These are phyloP conservation scores for Coemansia biformis DNA, from an alignment of 192 early-diverging fungal species.

Conservation along the genomic window DNA sequence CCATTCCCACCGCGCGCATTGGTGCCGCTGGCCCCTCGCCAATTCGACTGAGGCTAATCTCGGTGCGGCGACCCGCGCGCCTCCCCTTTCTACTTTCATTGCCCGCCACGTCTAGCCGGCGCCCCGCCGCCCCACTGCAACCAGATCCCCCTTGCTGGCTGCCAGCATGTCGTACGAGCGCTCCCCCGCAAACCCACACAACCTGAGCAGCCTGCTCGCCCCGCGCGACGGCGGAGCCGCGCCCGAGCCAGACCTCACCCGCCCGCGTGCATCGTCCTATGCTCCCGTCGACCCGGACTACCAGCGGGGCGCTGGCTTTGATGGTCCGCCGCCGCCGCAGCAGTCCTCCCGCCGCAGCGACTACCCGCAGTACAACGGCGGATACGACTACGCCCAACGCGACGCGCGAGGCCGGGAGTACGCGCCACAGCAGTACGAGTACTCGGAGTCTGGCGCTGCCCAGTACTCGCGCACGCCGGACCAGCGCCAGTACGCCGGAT, in stretches of 20 bases:
- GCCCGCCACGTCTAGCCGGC: background rate
- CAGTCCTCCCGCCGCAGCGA: constrained; percentile 11
- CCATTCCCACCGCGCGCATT: too few species aligned
- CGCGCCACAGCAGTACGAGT: constrained; percentile 19
- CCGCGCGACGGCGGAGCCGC: constrained; percentile 17
- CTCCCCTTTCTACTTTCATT: too few species aligned
- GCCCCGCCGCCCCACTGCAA: background rate
- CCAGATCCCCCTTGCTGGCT: constrained; percentile 1
- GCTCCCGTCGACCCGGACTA: constrained; percentile 20
- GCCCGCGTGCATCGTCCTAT: constrained; percentile 3
- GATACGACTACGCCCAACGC: constrained; percentile 18
- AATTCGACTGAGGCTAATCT: background rate
- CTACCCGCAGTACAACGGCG: constrained; percentile 23
- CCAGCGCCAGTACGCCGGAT: constrained; percentile 23
- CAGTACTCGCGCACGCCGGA: constrained; percentile 4
- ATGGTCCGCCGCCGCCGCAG: too few species aligned
- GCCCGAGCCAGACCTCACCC: constrained; percentile 17
- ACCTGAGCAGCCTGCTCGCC: constrained; percentile 39
- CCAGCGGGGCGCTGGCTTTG: constrained; percentile 14
- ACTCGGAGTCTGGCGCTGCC: constrained; percentile 8
- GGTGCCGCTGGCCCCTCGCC: background rate
- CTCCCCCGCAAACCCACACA: constrained; percentile 31
- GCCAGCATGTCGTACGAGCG: constrained; percentile 43
- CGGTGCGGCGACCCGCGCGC: too few species aligned
- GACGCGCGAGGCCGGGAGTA: constrained; percentile 14